Evolutionary conservation across 305 asterid genomes (phyloP).

Genomic region (Solanum aculeatissimum): DNA sequence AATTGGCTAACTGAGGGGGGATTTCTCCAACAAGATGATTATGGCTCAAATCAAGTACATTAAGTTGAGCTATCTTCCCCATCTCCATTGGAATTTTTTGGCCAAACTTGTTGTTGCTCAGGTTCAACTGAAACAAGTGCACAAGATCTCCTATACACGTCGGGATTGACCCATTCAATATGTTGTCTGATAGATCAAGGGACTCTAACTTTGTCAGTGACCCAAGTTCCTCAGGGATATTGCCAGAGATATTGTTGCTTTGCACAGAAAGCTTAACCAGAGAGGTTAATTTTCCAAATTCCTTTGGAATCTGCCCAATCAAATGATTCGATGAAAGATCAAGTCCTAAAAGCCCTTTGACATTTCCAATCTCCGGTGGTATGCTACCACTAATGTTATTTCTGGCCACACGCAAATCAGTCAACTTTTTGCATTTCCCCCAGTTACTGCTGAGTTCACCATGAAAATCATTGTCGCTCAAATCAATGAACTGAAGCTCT

Average conservation of each 20-base stretch:
- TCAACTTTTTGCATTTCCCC: constrained; percentile 6
- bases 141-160: neutral
- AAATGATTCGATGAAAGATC: constrained; percentile 20
- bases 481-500: neutral
- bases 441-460: constrained; percentile 1
- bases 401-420: constrained; percentile 7
- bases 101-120: neutral
- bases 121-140: neutral
- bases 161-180: neutral
- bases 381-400: constrained; percentile 27
- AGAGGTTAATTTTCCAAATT: constrained; percentile 12
- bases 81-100: neutral
- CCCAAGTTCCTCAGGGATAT: neutral
- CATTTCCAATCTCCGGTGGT: constrained; percentile 17
- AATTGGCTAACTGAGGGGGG: neutral
- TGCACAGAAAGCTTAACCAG: neutral
- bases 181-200: no score
- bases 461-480: neutral
- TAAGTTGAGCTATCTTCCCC: neutral
- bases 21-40: neutral
- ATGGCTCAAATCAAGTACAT: constrained; percentile 3
- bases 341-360: constrained; percentile 12
- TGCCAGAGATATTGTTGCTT: neutral
- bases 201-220: neutral
- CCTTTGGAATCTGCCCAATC: constrained; percentile 23